Percentiles rank a stretch among this genome's conserved stretches.
These are phyloP conservation scores for Aspergillus ellipticus DNA, from an alignment of 495 filamentous ascomycete genomes.

Conservation along the genomic window DNA sequence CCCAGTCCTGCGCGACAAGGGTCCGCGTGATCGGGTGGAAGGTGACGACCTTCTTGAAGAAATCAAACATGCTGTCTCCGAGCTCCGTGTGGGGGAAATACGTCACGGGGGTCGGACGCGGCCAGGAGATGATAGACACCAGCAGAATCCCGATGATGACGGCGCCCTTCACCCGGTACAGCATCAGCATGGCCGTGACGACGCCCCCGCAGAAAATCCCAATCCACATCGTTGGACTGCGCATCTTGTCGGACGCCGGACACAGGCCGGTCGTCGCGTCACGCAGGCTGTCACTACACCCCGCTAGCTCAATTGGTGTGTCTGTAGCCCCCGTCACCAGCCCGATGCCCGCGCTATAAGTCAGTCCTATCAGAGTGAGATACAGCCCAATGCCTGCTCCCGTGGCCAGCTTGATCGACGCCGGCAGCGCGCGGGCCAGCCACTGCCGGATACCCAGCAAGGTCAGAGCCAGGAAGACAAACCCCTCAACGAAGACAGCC, in stretches of 20 bases:
- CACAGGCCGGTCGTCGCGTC: slow-evolving; percentile 47
- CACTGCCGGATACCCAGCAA: slow-evolving; percentile 76
- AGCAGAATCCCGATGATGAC: slow-evolving; percentile 76
- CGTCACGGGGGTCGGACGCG: slow-evolving; percentile 65
- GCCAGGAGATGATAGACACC: slow-evolving; percentile 83
- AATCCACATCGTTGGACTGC: slow-evolving; percentile 74
- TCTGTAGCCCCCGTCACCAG: slow-evolving; percentile 55
- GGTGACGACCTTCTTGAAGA: slow-evolving; percentile 77
- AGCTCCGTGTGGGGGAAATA: slow-evolving; percentile 69
- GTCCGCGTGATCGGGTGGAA: slow-evolving; percentile 70
- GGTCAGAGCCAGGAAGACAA: slow-evolving; percentile 65
- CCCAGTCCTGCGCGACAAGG: slow-evolving; percentile 65
- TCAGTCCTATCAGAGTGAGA: slow-evolving; percentile 74
- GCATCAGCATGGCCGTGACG: slow-evolving; percentile 70
- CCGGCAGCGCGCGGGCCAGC: slow-evolving; percentile 72
- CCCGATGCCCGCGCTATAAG: slow-evolving; percentile 75
- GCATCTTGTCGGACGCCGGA: slow-evolving; percentile 58
- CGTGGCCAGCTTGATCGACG: slow-evolving; percentile 78
- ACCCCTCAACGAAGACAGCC: slow-evolving; percentile 80
- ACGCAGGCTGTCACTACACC: slow-evolving; percentile 45
- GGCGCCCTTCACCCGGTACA: slow-evolving; percentile 79
- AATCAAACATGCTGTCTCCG: slow-evolving; percentile 67
- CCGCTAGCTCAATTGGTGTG: slow-evolving; percentile 66
- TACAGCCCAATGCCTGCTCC: slow-evolving; percentile 80
- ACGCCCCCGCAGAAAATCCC: slow-evolving; percentile 81